Base-by-base conservation (phyloP, 2,329 filamentous ascomycete genomes). In the Eutypa lata region DNA sequence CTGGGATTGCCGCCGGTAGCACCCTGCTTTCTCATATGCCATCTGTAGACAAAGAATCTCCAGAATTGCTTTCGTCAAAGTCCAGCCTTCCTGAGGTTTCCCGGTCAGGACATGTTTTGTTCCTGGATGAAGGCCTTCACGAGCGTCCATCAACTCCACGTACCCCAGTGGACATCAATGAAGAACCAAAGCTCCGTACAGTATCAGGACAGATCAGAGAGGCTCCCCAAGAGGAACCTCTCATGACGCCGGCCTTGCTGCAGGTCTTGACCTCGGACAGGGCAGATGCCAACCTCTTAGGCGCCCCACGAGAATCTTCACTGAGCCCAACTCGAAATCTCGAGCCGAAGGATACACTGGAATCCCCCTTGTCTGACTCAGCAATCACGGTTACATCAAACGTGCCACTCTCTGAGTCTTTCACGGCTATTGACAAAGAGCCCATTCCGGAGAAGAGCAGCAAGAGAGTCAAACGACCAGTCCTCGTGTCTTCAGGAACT, bases 401-500 rank as follows among this genome's bases (percentile, higher is more conserved):
- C 16, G 52, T 55, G 16, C 54, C 56, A 42, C 51, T 60, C 3
- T 53, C 57, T 2, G 60, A 62, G 42, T 58, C 62, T 19, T 59
- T 58, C 33, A 58, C 56, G 8, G 49, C 53, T 16, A 49, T 61
- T 14, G 51, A 61, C 22, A 55, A 38, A 43, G 53, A 48, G 16
- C 28, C 50, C n/a, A 54, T 63, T 35, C 57, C 55, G 16, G 46
- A 51, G 45, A 63, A 53, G 48, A 61, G 62, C 48, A 61, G 54
- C 31, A 59, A 53, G 40, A 56, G 56, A 28, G 37, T 49, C 47
- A 56, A 53, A 38, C 55, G 56, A 31, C 58, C 61, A 35, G 47
- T 58, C 48, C 55, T 65, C 26, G 56, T 61, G 21, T 59, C 68
- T 51, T 65, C 63, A 16, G 57, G 63, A 7, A 68, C 65, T 11